Evolutionary conservation across 805 yeast species (phyloP).

Genomic region (Lachancea dasiensis): DNA sequence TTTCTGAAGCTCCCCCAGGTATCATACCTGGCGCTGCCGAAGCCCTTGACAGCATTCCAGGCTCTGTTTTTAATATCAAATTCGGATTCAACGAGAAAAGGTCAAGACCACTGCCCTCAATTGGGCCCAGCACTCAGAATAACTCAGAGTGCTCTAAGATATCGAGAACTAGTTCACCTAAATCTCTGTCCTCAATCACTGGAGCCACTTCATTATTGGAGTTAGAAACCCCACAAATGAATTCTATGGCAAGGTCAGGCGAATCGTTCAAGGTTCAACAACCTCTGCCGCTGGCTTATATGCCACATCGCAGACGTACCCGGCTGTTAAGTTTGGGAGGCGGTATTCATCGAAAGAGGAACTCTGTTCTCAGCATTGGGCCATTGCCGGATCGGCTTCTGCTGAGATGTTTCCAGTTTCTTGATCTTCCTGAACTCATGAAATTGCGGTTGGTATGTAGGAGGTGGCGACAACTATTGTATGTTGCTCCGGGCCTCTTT

Average conservation of each 20-base stretch:
- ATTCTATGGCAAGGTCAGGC: constrained; percentile 35
- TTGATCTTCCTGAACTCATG: constrained; percentile 57
- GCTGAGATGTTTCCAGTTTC: constrained; percentile 44
- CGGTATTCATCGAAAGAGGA: constrained; percentile 38
- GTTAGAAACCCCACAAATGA: constrained; percentile 36
- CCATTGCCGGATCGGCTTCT: constrained; percentile 58
- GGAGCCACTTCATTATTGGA: constrained; percentile 13
- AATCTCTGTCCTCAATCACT: constrained; percentile 4
- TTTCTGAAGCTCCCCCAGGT: background rate
- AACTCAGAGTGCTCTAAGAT: background rate
- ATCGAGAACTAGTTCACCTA: background rate
- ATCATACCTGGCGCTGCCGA: no score
- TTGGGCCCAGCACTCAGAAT: no score
- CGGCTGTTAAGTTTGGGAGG: constrained; percentile 41
- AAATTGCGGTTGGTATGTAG: constrained; percentile 50
- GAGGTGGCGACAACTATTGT: constrained; percentile 63
- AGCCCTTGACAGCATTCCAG: no score
- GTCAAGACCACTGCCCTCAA: no score
- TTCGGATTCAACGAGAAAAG: background rate
- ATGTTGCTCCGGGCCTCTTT: constrained; percentile 49
- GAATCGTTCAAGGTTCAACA: constrained; percentile 26
- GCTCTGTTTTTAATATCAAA: background rate
- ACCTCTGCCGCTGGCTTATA: constrained; percentile 42
- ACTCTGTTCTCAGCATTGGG: constrained; percentile 52
- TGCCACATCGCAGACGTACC: constrained; percentile 49